phyloP scores from a whole-genome alignment of 768 basidiomycete genomes.

The Tricholoma terreum region DNA sequence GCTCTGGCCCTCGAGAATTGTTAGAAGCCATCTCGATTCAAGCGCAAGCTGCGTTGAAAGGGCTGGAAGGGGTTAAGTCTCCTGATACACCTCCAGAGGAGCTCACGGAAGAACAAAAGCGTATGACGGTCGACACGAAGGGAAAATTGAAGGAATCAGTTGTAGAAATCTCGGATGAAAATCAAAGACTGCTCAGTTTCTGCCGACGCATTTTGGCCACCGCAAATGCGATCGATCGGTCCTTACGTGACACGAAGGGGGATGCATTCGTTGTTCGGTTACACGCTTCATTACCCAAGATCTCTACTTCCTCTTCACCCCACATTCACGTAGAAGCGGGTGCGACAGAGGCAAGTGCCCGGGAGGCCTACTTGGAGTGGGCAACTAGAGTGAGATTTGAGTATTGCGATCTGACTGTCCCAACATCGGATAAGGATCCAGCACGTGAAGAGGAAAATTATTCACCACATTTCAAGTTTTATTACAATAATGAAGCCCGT shows the following conservation, averaged over 20 bases:
- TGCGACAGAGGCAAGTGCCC: conserved; percentile 62
- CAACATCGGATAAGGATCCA: conserved; percentile 22
- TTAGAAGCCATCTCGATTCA: conserved; percentile 91
- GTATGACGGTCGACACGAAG: conserved; percentile 67
- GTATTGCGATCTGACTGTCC: conserved; percentile 81
- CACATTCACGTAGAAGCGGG: conserved; percentile 47
- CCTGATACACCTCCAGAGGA: conserved; percentile 50
- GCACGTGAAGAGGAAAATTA: conserved; percentile 42
- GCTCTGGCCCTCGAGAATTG: conserved; percentile 85
- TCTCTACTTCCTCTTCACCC: conserved; percentile 48
- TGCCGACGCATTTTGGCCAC: conserved; percentile 84
- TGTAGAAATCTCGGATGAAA: conserved; percentile 60
- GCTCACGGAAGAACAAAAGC: conserved; percentile 87
- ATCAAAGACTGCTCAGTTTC: conserved; percentile 72
- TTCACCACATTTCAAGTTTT: conserved; percentile 76
- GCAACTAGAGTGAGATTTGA: conserved; percentile 80
- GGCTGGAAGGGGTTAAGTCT: conserved; percentile 64
- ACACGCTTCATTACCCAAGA: conserved; percentile 71
- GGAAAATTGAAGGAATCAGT: conserved; percentile 62
- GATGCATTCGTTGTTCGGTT: conserved; percentile 79
- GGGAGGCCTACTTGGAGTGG: conserved; percentile 80
- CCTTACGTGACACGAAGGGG: conserved; percentile 87
- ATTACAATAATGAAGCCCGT: conserved; percentile 78
- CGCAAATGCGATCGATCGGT: conserved; percentile 82
- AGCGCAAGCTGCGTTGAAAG: conserved; percentile 88